Evolutionary conservation across 768 basidiomycete species (phyloP).

Genomic region (Amanita pseudoporphyria): DNA sequence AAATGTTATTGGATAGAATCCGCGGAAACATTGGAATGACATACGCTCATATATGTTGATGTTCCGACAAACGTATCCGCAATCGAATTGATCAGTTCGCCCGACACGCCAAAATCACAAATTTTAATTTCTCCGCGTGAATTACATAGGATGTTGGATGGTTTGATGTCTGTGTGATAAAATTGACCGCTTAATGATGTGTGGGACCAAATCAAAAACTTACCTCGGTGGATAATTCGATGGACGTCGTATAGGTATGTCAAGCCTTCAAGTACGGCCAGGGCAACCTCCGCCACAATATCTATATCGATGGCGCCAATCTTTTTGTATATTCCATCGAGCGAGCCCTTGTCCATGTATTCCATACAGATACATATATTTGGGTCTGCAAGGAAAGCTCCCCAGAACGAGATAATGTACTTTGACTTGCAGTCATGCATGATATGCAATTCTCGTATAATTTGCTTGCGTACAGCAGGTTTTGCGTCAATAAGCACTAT

Average conservation of each 20-base stretch:
- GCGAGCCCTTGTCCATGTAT: conserved; percentile 86
- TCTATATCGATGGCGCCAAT: conserved; percentile 91
- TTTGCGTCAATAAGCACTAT: conserved; percentile 96
- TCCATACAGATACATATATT: conserved; percentile 99
- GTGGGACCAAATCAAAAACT: conserved; percentile 15
- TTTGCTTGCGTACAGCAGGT: conserved; percentile 93
- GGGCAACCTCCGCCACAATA: conserved; percentile 87
- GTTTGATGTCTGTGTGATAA: conserved; percentile 82
- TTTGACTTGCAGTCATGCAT: conserved; percentile 95
- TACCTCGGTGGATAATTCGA: conserved; percentile 97
- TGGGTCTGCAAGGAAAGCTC: conserved; percentile 93
- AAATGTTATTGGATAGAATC: conserved; percentile 8
- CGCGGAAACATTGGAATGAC: conserved; percentile 20
- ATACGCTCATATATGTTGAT: conserved; percentile 98
- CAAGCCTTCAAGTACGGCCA: conserved; percentile 89
- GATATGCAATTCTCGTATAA: conserved; percentile 94
- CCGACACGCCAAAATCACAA: conserved; percentile 98
- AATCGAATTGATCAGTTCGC: conserved; percentile 97
- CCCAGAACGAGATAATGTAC: conserved; percentile 95
- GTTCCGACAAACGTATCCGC: conserved; percentile 99
- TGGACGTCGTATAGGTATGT: conserved; percentile 97
- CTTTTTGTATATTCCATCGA: conserved; percentile 94
- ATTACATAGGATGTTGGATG: conserved; percentile 94
- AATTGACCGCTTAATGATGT: background rate
- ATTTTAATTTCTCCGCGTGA: conserved; percentile 96